Base-by-base conservation (phyloP, 768 basidiomycete species). In the Cystobasidiopsis lactophilus region DNA sequence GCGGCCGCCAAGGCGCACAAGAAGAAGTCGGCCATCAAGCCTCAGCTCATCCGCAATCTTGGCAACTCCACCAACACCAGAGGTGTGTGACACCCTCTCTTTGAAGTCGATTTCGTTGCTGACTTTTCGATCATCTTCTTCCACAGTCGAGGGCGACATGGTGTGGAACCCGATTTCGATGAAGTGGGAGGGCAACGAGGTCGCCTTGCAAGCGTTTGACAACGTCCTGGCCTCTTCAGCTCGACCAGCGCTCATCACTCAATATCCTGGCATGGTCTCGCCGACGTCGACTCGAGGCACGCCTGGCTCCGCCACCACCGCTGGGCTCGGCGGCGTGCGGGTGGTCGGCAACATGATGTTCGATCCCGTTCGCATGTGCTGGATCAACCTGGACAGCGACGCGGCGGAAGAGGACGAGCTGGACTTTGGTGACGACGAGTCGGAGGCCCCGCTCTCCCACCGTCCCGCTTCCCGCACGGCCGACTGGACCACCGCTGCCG, bases 301-400 rank as follows among this genome's bases (percentile, higher is more conserved):
- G 3, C 48, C 52, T 4, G 54, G 52, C 40, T 39, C 40, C 18
- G 43, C 50, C 5, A 48, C 55, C 1, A 46, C 55, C 31, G 23
- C 52, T 9, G 38, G 48, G 5, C 33, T 57, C 33, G 53, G 46
- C 19, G 82, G 82, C 47, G 80, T 85, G 35, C 77, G 85, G 53
- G 78, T 86, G 66, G 91, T 95, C 19, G 93, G 93, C 41, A 85
- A 88, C 71, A 98, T 98, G 91, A 77, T 85, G 35, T 96, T 98
- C 63, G 89, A 98, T 68, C 89, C 93, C 1, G 63, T 75, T 40
- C 77, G 78, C 24, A 95, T 95, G 88, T 86, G 86, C 75, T 96
- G 67, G 83, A 91, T 93, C 65, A 35, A 35, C 33, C 33, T 35
- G 33, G 33, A 35, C 33, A 85, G 83, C 43, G 81, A 84, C 59